Base-by-base conservation (phyloP, 2,329 filamentous ascomycete genomes). In the Davidsoniella neocaledoniae region DNA sequence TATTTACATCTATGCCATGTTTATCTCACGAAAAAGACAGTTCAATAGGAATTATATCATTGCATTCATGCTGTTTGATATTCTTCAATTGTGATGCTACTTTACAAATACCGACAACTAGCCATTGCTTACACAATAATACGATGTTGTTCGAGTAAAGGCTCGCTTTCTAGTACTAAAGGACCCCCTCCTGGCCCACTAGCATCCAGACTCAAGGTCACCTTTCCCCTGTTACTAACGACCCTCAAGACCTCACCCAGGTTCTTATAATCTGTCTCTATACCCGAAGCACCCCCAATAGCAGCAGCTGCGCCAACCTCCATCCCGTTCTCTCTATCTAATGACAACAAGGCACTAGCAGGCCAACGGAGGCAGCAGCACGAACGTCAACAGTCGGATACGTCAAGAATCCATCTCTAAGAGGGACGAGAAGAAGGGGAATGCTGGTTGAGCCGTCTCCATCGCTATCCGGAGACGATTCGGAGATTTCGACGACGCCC, bases 251-350 rank as follows among this genome's bases (percentile, higher is more conserved):
- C 81, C 66, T 91, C 82, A 0, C 82, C 85, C 52, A 85, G 69
- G 59, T 86, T 91, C 57, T 77, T 71, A 58, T 82, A 83, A 60
- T 95, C 85, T 10, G 83, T 82, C 66, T 96, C 88, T 59, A 80
- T 86, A 64, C 66, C 57, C 55, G 60, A 58, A 12, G 54, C 41
- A 19, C 57, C 53, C 54, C 54, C 43, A 55, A 54, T 51, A 57
- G 53, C 50, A 50, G 51, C 52, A 55, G 60, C 54, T 58, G 61
- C 56, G 4, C 37, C n/a, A 43, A 9, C 10, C 2, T 19, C 39
- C 3, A 17, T 4, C 14, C 26, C 17, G 38, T 26, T 19, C 49
- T 65, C 62, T 5, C 78, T 68, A 61, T 80, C 78, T 10, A 33
- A 33, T 33, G 29, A 33, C 1, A 46, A 12, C 4, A 47, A 40